Base-by-base conservation (phyloP, 1,284 basidiomycete genomes). In the Lignosus rhinocerotis region DNA sequence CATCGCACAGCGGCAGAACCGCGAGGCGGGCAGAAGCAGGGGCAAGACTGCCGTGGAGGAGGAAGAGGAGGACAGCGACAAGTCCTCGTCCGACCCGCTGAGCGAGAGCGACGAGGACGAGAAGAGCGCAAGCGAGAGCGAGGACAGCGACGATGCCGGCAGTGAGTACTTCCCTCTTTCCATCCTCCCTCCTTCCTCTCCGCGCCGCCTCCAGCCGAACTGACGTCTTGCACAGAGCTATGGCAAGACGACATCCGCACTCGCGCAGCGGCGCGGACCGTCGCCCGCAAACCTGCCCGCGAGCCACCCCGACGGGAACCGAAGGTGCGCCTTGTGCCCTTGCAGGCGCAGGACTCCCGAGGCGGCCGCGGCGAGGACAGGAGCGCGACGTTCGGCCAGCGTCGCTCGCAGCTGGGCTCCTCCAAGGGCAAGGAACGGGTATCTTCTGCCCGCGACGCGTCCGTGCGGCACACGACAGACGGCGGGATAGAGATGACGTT, bases 1-100 rank as follows among this genome's bases (percentile, higher is more conserved):
- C 6, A 81, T 82, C 34, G 85, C 85, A 6, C 82, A 81, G 65
- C 79, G 75, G 65, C 72, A 72, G 45, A 72, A 72, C 63, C 66
- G 70, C 66, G 53, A 73, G 63, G 59, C 49, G 17, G 59, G 61
- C 43, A 58, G 48, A 67, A 76, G 66, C 46, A 73, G 69, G 49
- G 64, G 72, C 66, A 91, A 82, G 76, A 94, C 94, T 0, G 93
- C 92, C 5, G 94, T 94, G 25, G 92, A 95, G 70, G 86, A 92
- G 42, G 94, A 96, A 68, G 92, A 93, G 56, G 93, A 94, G 25
- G 90, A 95, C 72, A 93, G 90, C 68, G 92, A 94, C 58, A 85
- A 83, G 67, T 68, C 76, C n/a, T 93, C 93, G 4, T 90, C 87
- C 5, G 87, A 90, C 65, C 86, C 83, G 16, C 72, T 88, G 32